Base-by-base conservation (phyloP, 2,329 filamentous ascomycete genomes). In the Fusarium dlaminii region DNA sequence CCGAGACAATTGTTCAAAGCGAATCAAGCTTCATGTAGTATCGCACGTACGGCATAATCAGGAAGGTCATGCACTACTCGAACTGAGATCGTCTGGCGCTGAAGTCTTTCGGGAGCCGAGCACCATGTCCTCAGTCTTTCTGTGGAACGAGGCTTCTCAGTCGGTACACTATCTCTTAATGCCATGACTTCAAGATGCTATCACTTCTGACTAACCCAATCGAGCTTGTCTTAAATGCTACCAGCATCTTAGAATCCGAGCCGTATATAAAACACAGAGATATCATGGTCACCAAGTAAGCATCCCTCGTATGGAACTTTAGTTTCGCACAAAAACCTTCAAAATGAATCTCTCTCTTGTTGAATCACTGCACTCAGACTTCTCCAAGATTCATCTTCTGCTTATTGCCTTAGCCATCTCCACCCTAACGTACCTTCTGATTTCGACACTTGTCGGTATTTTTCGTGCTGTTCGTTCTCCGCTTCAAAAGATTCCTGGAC, bases 221-320 rank as follows among this genome's bases (percentile, higher is more conserved):
- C 15, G 15, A 32, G 29, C 11, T 13, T 32, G 12, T 32, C 8
- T 9, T 9, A n/a, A 11, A 13, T 48, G 14, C 5, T 6, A 30
- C 9, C 6, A 7, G 22, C 1, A 10, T 13, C 11, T 32, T 32
- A 4, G 6, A 14, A 2, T 32, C 3, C 3, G 2, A 10, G 15
- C 15, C 6, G 22, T 24, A 51, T 51, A 51, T 20, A 24, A 24
- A 4, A n/a, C 11, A 10, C 8, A 3, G 11, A 24, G 3, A 7
- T 13, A 51, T 51, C 29, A 18, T 18, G 11, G 22, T 9, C 14
- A 17, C 20, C 5, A 27, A 27, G 24, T 4, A 12, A 27, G 24
- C 8, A 7, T 49, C 29, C 6, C 11, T n/a, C 10, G 11, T 18
- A 14, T 24, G 3, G 2, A 22, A 18, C 15, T 4, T 2, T 2